Conservation (phyloP, 345 rosid species). For the Psidium guajava region DNA sequence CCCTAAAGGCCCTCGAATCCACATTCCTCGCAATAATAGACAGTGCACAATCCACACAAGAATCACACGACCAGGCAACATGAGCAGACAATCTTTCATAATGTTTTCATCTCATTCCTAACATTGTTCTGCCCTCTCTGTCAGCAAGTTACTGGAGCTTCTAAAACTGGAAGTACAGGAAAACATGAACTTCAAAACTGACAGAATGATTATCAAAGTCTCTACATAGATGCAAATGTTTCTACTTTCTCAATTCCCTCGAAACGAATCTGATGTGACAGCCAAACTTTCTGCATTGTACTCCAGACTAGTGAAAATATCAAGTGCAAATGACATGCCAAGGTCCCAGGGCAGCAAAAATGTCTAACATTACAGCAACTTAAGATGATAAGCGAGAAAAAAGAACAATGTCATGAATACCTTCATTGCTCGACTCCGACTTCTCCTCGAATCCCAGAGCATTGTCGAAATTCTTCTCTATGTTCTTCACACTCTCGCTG, state of each 20-base stretch:
- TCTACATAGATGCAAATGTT: background rate
- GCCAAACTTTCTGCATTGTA: background rate
- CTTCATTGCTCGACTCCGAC: slow-evolving; percentile 53
- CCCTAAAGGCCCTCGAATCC: background rate
- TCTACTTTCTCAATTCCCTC: background rate
- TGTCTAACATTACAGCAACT: background rate
- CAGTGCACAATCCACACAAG: background rate
- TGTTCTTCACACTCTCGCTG: slow-evolving; percentile 98
- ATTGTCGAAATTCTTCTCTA: slow-evolving; percentile 91
- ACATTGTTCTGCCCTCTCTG: background rate
- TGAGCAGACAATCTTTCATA: background rate
- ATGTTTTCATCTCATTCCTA: background rate
- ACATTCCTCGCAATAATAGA: background rate
- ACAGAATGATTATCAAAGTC: background rate
- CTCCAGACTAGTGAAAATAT: background rate
- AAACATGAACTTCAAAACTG: background rate
- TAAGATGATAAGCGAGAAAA: background rate
- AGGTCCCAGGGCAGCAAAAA: background rate
- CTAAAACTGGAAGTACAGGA: background rate
- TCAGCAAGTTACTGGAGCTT: background rate
- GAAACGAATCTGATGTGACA: background rate
- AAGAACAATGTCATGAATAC: slow-evolving; percentile 13
- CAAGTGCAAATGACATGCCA: background rate
- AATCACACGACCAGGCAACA: background rate
- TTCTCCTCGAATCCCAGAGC: slow-evolving; percentile 96